Base-by-base conservation (phyloP, 805 yeast genomes). In the Lipomyces sp. region DNA sequence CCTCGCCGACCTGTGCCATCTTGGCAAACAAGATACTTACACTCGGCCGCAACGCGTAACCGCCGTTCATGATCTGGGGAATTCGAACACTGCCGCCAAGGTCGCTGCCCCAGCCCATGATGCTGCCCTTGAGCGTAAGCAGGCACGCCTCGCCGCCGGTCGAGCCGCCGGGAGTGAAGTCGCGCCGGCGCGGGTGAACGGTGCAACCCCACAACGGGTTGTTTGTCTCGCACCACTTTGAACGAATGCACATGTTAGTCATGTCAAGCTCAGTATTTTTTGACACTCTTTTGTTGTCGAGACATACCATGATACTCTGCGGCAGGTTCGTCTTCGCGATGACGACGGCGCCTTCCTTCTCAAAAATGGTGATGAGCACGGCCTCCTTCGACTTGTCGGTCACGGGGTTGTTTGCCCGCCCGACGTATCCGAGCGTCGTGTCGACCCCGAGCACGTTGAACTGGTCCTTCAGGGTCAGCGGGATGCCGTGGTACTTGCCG, bases 401-500 rank as follows among this genome's bases (percentile, higher is more conserved):
- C 2, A 81, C 72, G n/a, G 80, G 67, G 60, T 76, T 71, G 51
- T 51, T 47, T 13, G 56, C 28, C 23, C 59, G 53, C n/a, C 59
- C 53, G 18, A 56, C 58, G 42, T 49, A 61, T 2, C 64, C 66
- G 14, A 58, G 47, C n/a, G 79, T 77, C 11, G 85, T 79, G 58
- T 77, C 74, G 54, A 71, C 76, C 22, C 78, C 83, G 46, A 68
- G 70, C 60, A 72, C 77, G 55, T 74, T 72, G 66, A 80, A 75
- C 63, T 82, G 86, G 61, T 83, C 88, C 62, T 83, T 83, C 39
- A 83, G 66, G 0, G 87, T 81, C 31, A 83, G 63, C 18, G 88
- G 88, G 35, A 83, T 68, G 38, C 89, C 88, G 59, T 83, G 87
- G 51, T 83, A 68, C 14, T 84, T 83, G 41, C 88, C 88, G 29